Percentiles rank a stretch among this genome's conserved stretches.
Conservation (phyloP, 768 basidiomycete genomes). For the Lactarius psammicola region DNA sequence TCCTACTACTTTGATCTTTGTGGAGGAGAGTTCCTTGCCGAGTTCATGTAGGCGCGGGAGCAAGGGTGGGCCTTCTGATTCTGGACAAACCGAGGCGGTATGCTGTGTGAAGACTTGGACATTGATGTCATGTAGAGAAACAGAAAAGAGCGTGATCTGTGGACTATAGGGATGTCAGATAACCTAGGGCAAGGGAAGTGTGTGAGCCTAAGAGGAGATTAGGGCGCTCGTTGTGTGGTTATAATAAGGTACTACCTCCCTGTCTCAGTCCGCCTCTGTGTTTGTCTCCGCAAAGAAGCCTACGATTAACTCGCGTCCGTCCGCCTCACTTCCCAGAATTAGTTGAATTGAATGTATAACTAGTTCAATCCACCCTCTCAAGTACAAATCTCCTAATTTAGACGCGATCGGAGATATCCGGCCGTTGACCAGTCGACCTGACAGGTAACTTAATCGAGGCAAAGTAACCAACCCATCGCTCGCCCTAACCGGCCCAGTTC, state of each 20-base stretch:
- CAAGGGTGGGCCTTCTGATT: slow-evolving; percentile 88
- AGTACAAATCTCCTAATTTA: slow-evolving; percentile 1
- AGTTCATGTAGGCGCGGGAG: slow-evolving; percentile 95
- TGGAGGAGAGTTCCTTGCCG: slow-evolving; percentile 91
- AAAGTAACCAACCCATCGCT: slow-evolving; percentile 7
- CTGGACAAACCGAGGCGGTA: slow-evolving; percentile 37
- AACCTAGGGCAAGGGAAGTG: slow-evolving; percentile 4
- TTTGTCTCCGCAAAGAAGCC: not conserved
- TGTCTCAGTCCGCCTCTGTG: not conserved
- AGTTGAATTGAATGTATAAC: not conserved
- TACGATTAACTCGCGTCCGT: too few relatives aligned
- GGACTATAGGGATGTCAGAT: slow-evolving; percentile 28
- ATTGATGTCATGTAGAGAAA: slow-evolving; percentile 26
- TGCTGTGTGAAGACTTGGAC: slow-evolving; percentile 32
- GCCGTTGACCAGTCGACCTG: not conserved
- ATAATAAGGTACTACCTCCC: not conserved
- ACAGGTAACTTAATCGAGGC: not conserved
- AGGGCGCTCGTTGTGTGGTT: slow-evolving; percentile 12
- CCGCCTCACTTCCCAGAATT: not conserved
- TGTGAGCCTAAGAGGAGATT: slow-evolving; percentile 13
- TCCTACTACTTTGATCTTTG: slow-evolving; percentile 86
- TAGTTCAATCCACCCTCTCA: not conserved
- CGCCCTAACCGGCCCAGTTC: slow-evolving; percentile 37
- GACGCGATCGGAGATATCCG: slow-evolving; percentile 24
- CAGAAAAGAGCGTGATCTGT: slow-evolving; percentile 25